Evolutionary conservation across 148 eudicot genomes (phyloP).

Genomic region (Nepenthes gracilis): DNA sequence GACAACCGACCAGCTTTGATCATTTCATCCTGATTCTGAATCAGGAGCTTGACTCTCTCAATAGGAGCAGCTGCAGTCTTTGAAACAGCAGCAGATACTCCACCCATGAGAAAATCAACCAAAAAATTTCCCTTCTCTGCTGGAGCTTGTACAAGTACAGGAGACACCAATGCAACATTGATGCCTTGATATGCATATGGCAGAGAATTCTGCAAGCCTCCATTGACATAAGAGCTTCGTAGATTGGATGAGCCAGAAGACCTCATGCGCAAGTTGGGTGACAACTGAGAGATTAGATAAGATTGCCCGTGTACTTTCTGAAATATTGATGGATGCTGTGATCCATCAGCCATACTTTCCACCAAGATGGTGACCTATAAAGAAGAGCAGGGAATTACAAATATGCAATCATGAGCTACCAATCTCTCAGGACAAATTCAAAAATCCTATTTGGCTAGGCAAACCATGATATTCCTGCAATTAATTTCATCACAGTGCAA

Average conservation of each 20-base stretch:
- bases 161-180: conserved; percentile 2
- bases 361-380: conserved; percentile 4
- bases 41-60: conserved; percentile 14
- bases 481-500: too few relatives aligned
- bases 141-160: conserved; percentile 8
- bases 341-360: conserved; percentile 23
- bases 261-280: conserved; percentile 19
- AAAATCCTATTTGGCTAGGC: too few relatives aligned
- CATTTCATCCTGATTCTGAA: conserved; percentile 21
- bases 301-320: conserved; percentile 26
- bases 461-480: too few relatives aligned
- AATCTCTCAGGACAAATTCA: too few relatives aligned
- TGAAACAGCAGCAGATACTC: neutral
- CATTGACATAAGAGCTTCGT: conserved; percentile 14
- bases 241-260: neutral
- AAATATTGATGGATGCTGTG: conserved; percentile 18
- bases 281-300: conserved; percentile 15
- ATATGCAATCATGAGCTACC: too few relatives aligned
- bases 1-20: neutral
- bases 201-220: conserved; percentile 12
- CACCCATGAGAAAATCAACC: conserved; percentile 19
- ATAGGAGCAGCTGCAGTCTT: conserved; percentile 19
- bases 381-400: too few relatives aligned
- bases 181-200: conserved; percentile 2
- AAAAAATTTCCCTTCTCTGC: conserved; percentile 9